Percentiles rank a stretch among this genome's conserved stretches.
phyloP scores from a whole-genome alignment of 1,284 basidiomycete species.

The Naganishia albida region DNA sequence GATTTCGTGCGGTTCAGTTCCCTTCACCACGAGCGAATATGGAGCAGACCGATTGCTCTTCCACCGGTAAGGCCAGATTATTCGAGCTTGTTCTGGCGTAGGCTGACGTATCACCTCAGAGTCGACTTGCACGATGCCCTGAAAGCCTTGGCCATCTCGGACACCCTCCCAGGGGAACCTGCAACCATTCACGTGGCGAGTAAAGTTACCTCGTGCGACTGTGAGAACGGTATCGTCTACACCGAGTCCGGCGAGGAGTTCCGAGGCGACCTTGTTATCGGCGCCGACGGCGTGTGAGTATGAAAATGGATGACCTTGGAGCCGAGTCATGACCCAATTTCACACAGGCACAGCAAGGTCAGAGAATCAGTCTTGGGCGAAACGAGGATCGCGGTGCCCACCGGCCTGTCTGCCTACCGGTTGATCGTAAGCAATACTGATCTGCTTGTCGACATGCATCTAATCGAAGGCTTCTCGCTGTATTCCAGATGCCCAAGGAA shows the following conservation, averaged over 20 bases:
- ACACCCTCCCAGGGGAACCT: constrained; percentile 8
- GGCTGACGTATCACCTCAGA: neutral
- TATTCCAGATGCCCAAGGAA: constrained; percentile 16
- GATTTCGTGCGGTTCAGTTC: constrained; percentile 4
- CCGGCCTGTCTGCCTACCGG: constrained; percentile 25
- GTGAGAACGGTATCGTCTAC: constrained; percentile 6
- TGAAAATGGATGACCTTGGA: neutral
- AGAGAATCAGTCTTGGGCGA: constrained; percentile 11
- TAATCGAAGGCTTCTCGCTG: neutral
- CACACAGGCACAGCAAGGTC: constrained; percentile 24
- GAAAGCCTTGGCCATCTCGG: constrained; percentile 5
- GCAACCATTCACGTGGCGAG: constrained; percentile 17
- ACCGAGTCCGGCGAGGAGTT: constrained; percentile 7
- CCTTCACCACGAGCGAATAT: constrained; percentile 26
- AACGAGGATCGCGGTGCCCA: constrained; percentile 11
- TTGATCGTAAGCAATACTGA: constrained; percentile 3
- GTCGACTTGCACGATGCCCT: constrained; percentile 27
- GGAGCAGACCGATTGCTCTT: constrained; percentile 13
- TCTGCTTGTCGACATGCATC: neutral
- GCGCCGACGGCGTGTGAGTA: constrained; percentile 26
- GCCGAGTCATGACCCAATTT: neutral
- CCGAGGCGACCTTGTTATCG: constrained; percentile 16
- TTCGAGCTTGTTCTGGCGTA: too few relatives aligned
- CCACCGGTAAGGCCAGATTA: constrained; percentile 5
- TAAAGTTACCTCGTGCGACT: constrained; percentile 21